A percentile compares a stretch with the other conserved stretches of the same genome.
phyloP scores from a whole-genome alignment of 768 basidiomycete species.

The Auriculariales sp. region DNA sequence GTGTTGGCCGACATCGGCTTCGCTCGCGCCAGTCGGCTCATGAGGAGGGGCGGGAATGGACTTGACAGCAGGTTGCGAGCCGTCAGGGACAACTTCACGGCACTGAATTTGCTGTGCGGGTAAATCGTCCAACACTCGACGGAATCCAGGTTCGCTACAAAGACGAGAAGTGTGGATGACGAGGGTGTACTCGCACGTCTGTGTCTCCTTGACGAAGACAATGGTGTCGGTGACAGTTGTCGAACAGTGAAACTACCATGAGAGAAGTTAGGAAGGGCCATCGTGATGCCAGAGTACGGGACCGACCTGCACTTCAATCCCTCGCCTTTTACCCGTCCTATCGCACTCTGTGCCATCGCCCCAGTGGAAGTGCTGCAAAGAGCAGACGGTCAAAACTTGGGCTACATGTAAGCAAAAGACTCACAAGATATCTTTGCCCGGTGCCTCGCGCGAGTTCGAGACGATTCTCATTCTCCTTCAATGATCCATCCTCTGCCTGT shows the following conservation, averaged over 20 bases:
- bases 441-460: slow-evolving; percentile 66
- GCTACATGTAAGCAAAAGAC: neutral
- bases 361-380: slow-evolving; percentile 34
- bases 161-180: slow-evolving; percentile 91
- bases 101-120: slow-evolving; percentile 64
- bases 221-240: slow-evolving; percentile 88
- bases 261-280: neutral
- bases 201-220: slow-evolving; percentile 82
- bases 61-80: neutral
- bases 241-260: slow-evolving; percentile 75
- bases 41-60: neutral
- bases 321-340: slow-evolving; percentile 74
- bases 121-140: slow-evolving; percentile 48
- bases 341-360: slow-evolving; percentile 86
- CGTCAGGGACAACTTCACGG: slow-evolving; percentile 45
- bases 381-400: neutral
- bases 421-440: slow-evolving; percentile 82
- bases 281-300: neutral
- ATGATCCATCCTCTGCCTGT: slow-evolving; percentile 19
- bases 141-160: slow-evolving; percentile 88
- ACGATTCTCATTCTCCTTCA: slow-evolving; percentile 45
- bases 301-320: slow-evolving; percentile 88
- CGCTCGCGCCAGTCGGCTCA: neutral
- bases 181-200: slow-evolving; percentile 87
- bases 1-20: neutral